Conservation (phyloP, 257 asterid species). For the Capsicum rhomboideum region DNA sequence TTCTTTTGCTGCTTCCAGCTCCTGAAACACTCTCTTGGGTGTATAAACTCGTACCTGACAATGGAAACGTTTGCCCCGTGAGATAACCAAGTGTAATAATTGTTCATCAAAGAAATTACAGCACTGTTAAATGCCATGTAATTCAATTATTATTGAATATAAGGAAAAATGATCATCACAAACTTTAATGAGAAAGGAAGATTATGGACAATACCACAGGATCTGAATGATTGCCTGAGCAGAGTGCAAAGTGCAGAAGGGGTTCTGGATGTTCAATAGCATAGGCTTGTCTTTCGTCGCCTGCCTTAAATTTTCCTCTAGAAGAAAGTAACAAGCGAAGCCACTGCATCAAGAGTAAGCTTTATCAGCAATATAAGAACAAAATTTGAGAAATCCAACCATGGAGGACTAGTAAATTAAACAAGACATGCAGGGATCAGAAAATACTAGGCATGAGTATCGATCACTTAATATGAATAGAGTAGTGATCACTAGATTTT, state of each 20-base stretch:
- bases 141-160: not conserved
- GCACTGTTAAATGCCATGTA: not conserved
- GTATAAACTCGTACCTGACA: slow-evolving; percentile 73
- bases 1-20: slow-evolving; percentile 83
- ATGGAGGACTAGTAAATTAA: not conserved
- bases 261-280: slow-evolving; percentile 64
- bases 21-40: slow-evolving; percentile 59
- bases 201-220: slow-evolving; percentile 55
- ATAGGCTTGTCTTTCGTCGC: slow-evolving; percentile 64
- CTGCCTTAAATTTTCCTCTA: slow-evolving; percentile 59
- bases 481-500: not conserved
- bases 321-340: slow-evolving; percentile 65
- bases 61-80: not conserved
- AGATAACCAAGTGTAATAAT: not conserved
- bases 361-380: not conserved
- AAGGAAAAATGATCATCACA: not conserved
- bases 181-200: not conserved
- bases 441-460: not conserved
- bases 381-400: not conserved
- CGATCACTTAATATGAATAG: not conserved
- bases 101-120: not conserved
- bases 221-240: slow-evolving; percentile 89
- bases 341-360: slow-evolving; percentile 48
- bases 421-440: not conserved
- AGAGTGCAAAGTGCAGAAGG: slow-evolving; percentile 80